A percentile compares a stretch with the other conserved stretches of the same genome.
These are phyloP conservation scores for Xylaria castorea DNA, from an alignment of 495 filamentous ascomycete genomes.

Conservation along the genomic window DNA sequence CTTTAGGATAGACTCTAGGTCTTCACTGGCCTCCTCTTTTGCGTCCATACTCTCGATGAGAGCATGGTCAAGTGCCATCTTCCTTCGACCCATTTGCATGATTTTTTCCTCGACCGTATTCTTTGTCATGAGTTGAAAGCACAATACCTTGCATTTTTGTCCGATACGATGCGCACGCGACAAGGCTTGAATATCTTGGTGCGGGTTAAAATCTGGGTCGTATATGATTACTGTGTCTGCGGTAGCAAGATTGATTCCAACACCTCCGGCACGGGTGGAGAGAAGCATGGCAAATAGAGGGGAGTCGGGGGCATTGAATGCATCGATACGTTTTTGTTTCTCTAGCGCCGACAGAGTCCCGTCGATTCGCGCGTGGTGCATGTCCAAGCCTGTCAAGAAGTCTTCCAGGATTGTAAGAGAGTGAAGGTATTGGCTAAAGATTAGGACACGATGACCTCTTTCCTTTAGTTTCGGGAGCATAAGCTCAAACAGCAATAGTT, in stretches of 20 bases:
- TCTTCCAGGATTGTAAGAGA: constrained; percentile 92
- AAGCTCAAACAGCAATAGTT: constrained; percentile 82
- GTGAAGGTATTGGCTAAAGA: constrained; percentile 95
- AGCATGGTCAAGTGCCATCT: constrained; percentile 91
- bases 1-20: constrained; percentile 87
- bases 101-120: constrained; percentile 93
- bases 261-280: constrained; percentile 91
- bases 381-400: constrained; percentile 74
- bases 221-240: constrained; percentile 98
- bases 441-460: constrained; percentile 88
- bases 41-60: constrained; percentile 89
- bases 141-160: constrained; percentile 92
- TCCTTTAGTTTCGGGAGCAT: constrained; percentile 90
- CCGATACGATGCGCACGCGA: constrained; percentile 95
- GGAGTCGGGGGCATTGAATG: constrained; percentile 86
- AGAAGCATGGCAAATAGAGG: constrained; percentile 87
- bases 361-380: constrained; percentile 81
- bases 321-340: constrained; percentile 93
- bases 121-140: constrained; percentile 92
- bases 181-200: constrained; percentile 95
- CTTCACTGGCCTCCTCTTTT: constrained; percentile 73
- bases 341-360: constrained; percentile 78
- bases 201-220: constrained; percentile 97
- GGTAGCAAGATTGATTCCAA: constrained; percentile 96
- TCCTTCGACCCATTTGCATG: constrained; percentile 92